Conservation (phyloP, 2,329 filamentous ascomycete species). For the Phialophora verrucosa region DNA sequence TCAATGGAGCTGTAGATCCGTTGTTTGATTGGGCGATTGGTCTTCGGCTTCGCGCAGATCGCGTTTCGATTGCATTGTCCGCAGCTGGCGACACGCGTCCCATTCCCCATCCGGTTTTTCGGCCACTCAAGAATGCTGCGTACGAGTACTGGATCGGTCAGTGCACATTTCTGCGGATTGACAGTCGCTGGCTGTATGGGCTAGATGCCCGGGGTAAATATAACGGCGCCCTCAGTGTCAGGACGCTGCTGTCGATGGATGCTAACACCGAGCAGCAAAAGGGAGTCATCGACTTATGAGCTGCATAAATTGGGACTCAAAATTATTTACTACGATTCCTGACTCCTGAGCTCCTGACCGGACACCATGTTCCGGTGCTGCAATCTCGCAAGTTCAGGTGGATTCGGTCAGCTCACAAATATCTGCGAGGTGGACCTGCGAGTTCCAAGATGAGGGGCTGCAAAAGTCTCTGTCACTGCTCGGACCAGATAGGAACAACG, state of each 20-base stretch:
- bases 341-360: background rate
- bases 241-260: background rate
- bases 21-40: background rate
- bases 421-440: background rate
- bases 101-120: constrained; percentile 10
- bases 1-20: background rate
- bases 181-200: background rate
- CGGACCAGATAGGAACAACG: too few species aligned
- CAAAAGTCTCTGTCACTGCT: too few species aligned
- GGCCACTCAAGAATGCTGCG: background rate
- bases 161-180: background rate
- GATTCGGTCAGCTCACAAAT: background rate
- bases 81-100: constrained; percentile 29
- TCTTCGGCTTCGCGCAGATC: background rate
- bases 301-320: constrained; percentile 3
- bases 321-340: background rate
- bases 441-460: too few species aligned
- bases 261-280: background rate
- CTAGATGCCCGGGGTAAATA: background rate
- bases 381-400: background rate
- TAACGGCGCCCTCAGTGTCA: background rate
- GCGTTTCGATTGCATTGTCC: constrained; percentile 5
- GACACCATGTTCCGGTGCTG: background rate
- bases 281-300: background rate
- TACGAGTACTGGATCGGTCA: background rate